Conservation (phyloP, 768 basidiomycete genomes). For the Butyriboletus loyo region DNA sequence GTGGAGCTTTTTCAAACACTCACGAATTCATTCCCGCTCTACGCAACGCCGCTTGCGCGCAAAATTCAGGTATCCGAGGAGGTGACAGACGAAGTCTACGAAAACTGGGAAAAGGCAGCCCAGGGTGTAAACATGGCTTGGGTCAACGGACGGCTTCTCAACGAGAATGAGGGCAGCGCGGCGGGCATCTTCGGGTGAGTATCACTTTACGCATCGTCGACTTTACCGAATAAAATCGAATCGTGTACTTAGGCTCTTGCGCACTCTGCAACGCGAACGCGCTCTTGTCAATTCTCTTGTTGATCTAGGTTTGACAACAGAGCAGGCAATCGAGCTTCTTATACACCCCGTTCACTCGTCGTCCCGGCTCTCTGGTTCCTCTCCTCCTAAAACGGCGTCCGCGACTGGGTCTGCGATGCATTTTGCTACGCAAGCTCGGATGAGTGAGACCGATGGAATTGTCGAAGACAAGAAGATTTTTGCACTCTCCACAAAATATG, state of each 20-base stretch:
- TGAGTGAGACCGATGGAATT: constrained; percentile 44
- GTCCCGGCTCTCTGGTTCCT: constrained; percentile 40
- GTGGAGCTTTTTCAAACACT: constrained; percentile 51
- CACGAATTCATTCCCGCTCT: constrained; percentile 87
- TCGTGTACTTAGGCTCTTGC: constrained; percentile 49
- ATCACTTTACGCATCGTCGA: not conserved
- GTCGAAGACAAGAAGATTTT: constrained; percentile 66
- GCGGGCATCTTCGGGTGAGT: constrained; percentile 49
- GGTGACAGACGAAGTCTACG: constrained; percentile 53
- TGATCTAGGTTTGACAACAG: constrained; percentile 56
- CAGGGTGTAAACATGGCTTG: constrained; percentile 61
- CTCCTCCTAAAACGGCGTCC: not conserved
- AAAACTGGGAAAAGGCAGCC: constrained; percentile 52
- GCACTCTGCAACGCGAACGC: constrained; percentile 73
- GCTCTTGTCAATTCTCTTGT: constrained; percentile 55
- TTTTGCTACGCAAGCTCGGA: constrained; percentile 1
- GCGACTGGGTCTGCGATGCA: constrained; percentile 10
- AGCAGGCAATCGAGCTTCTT: constrained; percentile 70
- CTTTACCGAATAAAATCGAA: constrained; percentile 6
- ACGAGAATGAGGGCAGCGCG: constrained; percentile 63
- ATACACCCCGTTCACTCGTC: constrained; percentile 58
- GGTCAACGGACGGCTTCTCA: constrained; percentile 73
- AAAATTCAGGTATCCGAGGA: constrained; percentile 53
- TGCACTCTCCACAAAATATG: constrained; percentile 54
- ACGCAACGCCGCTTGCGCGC: constrained; percentile 70